phyloP scores from a whole-genome alignment of 1,284 basidiomycete species.

The Malassezia slooffiae region DNA sequence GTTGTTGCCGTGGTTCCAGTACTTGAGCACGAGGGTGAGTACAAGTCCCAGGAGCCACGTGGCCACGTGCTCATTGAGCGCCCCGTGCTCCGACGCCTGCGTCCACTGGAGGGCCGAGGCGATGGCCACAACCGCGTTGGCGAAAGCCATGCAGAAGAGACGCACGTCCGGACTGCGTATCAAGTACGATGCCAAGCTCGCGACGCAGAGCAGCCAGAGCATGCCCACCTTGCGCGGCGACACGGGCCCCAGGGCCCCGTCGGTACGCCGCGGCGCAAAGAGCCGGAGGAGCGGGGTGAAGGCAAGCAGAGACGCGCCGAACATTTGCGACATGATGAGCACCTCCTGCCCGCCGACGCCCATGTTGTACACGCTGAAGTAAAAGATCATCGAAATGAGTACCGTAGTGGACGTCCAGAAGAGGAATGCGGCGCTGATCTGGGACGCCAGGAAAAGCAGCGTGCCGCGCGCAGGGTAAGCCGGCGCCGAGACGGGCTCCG shows the following conservation, averaged over 20 bases:
- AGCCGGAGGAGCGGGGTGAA: constrained; percentile 13
- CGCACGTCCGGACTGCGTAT: constrained; percentile 18
- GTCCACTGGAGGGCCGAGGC: constrained; percentile 30
- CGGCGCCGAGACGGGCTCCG: too few species aligned
- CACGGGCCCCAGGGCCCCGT: neutral
- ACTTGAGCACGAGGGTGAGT: constrained; percentile 28
- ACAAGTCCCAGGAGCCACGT: constrained; percentile 34
- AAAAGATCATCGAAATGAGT: constrained; percentile 55
- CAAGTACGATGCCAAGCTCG: constrained; percentile 22
- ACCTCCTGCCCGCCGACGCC: constrained; percentile 35
- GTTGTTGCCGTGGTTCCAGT: constrained; percentile 40
- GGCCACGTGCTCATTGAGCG: constrained; percentile 18
- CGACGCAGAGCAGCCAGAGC: constrained; percentile 21
- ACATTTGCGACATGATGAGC: constrained; percentile 28
- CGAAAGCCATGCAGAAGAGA: constrained; percentile 21
- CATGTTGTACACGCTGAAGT: constrained; percentile 38
- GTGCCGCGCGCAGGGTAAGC: neutral
- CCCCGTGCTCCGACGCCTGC: constrained; percentile 28
- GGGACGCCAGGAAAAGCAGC: too few species aligned
- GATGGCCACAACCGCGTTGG: constrained; percentile 21
- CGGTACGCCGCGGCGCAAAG: neutral
- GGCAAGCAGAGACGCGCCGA: constrained; percentile 21
- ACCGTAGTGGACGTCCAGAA: constrained; percentile 81
- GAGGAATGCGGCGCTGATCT: constrained; percentile 56
- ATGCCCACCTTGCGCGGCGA: constrained; percentile 8